Base-by-base conservation (phyloP, 768 basidiomycete species). In the Mycena albidolilacea region DNA sequence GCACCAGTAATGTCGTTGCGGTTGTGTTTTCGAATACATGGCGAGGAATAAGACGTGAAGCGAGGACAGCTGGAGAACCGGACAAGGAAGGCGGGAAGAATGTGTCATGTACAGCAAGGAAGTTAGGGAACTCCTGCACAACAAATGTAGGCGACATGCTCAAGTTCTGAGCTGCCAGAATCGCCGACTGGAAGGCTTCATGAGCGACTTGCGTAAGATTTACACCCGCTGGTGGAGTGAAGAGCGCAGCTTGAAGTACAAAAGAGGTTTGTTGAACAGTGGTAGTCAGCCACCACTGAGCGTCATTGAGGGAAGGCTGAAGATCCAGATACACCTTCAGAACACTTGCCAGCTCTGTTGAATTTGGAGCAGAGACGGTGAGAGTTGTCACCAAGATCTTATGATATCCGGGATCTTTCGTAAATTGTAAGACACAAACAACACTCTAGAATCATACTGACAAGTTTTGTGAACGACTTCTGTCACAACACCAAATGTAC, bases 401-500 rank as follows among this genome's bases (percentile, higher is more conserved):
- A 50, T 57, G 64, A 39, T 43, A 66, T n/a, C 52, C 39, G 12
- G 64, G 54, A 57, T 66, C 54, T 30, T 41, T 64, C 48, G 38
- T 8, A 50, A 48, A 11, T 3, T 2, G 6, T 55, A 0, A 55
- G 14, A n/a, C 5, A 35, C 11, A 21, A 50, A 50, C 30, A 39
- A 39, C 35, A 38, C 12, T 63, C 48, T 12, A 14, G 30, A 35
- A 37, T n/a, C 19, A 17, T 30, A 64, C 64, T 43, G 46, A 64
- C 50, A 50, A 54, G 50, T 64, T 37, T 54, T n/a, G 35, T 66
- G 48, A 57, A 66, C 83, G 12, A 81, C 79, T 11, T 81, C 80
- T 2, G 80, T 81, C 55, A 85, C 75, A 15, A 86, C 79, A 9
- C 84, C 84, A 59, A 80, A 85, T 0, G 82, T 86, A 19, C 80